Conservation (phyloP, 2,329 filamentous ascomycete species). For the Byssoonygena ceratinophila region DNA sequence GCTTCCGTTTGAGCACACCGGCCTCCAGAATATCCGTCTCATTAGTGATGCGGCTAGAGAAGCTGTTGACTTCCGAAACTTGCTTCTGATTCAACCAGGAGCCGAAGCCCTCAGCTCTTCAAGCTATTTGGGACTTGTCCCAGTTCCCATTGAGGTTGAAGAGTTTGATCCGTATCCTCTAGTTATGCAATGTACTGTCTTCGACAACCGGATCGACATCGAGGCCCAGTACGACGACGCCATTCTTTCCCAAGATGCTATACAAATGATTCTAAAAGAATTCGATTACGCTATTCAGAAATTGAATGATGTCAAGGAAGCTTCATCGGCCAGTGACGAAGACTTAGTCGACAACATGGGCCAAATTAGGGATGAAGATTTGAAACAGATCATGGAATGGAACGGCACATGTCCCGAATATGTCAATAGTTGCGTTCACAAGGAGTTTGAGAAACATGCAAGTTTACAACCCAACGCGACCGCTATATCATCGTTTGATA, state of each 20-base stretch:
- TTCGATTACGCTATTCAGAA: no score
- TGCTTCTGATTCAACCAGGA: slow-evolving; percentile 26
- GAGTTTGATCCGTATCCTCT: slow-evolving; percentile 26
- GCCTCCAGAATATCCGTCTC: slow-evolving; percentile 36
- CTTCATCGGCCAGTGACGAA: no score
- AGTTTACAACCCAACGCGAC: no score
- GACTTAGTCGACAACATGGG: no score
- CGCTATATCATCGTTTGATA: no score
- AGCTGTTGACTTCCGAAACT: slow-evolving; percentile 32
- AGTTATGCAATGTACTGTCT: slow-evolving; percentile 54
- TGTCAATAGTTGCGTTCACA: no score
- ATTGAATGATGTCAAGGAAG: no score
- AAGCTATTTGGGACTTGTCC: not conserved
- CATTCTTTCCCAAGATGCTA: not conserved
- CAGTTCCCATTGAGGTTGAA: not conserved
- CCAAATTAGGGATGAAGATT: no score
- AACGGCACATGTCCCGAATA: no score
- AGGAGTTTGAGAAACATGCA: no score
- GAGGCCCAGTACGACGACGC: slow-evolving; percentile 21
- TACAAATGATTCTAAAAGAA: no score
- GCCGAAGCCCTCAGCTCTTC: not conserved
- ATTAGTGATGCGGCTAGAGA: slow-evolving; percentile 33
- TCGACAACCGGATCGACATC: slow-evolving; percentile 44
- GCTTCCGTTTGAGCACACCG: slow-evolving; percentile 48
- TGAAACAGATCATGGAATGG: no score